These are phyloP conservation scores for Rutstroemia sydowiana DNA, from an alignment of 2,329 filamentous ascomycete genomes.

Conservation along the genomic window DNA sequence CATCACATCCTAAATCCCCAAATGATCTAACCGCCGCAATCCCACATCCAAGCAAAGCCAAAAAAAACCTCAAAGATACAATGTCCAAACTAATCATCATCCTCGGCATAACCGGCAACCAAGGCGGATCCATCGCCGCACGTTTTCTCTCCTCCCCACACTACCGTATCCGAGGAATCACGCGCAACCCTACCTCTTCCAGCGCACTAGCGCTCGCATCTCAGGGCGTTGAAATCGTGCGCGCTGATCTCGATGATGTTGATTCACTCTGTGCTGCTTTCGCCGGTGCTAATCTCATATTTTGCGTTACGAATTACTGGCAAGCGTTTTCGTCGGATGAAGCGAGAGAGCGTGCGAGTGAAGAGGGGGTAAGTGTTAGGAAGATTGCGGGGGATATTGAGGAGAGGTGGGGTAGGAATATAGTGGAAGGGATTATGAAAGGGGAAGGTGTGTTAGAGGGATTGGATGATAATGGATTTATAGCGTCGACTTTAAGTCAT, in stretches of 20 bases:
- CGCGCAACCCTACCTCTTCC: constrained; percentile 37
- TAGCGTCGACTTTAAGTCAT: constrained; percentile 36
- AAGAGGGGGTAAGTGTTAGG: constrained; percentile 27
- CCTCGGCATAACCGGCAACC: background rate
- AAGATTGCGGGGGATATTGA: constrained; percentile 38
- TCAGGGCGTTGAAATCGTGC: constrained; percentile 39
- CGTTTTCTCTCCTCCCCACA: constrained; percentile 37
- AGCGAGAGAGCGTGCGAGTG: constrained; percentile 22
- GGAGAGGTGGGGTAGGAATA: constrained; percentile 45
- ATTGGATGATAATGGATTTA: constrained; percentile 28
- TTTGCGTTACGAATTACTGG: constrained; percentile 32
- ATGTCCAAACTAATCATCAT: constrained; percentile 7
- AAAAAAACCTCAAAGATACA: no score
- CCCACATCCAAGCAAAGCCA: no score
- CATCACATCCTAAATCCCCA: no score
- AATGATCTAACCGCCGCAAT: no score
- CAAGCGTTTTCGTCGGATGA: constrained; percentile 7
- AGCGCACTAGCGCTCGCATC: constrained; percentile 33
- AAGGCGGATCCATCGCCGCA: constrained; percentile 41
- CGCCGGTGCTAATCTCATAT: constrained; percentile 33
- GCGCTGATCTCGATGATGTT: constrained; percentile 20
- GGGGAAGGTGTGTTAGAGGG: constrained; percentile 27
- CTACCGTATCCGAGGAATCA: constrained; percentile 41
- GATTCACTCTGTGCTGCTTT: constrained; percentile 28
- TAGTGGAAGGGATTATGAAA: constrained; percentile 47